phyloP scores from a whole-genome alignment of 805 yeast species.

The Candida ulmi region DNA sequence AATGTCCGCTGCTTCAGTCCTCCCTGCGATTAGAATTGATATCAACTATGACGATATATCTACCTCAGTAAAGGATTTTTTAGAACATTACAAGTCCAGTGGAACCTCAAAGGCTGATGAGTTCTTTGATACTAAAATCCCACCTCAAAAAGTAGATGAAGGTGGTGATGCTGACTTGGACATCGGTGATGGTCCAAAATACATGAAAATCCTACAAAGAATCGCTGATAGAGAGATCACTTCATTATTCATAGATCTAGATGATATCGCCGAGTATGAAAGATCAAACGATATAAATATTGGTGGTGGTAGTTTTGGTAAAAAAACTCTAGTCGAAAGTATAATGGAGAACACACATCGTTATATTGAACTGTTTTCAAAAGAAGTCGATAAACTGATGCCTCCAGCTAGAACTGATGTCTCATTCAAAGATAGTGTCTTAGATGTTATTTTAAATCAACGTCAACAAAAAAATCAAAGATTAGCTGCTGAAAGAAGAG shows the following conservation, averaged over 20 bases:
- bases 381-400: constrained; percentile 71
- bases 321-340: constrained; percentile 43
- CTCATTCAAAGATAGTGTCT: constrained; percentile 77
- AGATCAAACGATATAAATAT: constrained; percentile 30
- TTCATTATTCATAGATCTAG: constrained; percentile 69
- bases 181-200: constrained; percentile 54
- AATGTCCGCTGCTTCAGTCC: constrained; percentile 22
- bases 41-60: constrained; percentile 68
- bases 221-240: constrained; percentile 79
- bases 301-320: constrained; percentile 18
- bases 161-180: constrained; percentile 14
- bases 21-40: constrained; percentile 64
- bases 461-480: constrained; percentile 78
- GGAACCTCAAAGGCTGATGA: constrained; percentile 26
- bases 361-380: constrained; percentile 71
- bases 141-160: constrained; percentile 16
- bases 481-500: constrained; percentile 58
- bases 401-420: constrained; percentile 84
- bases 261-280: constrained; percentile 75
- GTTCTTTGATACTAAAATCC: constrained; percentile 30
- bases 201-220: constrained; percentile 65
- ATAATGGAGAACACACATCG: constrained; percentile 72
- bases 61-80: constrained; percentile 55
- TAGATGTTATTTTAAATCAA: constrained; percentile 90
- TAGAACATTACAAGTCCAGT: constrained; percentile 56